Evolutionary conservation across 768 basidiomycete genomes (phyloP), one percentile per base, ranked within the genome.

Genomic region (Leccinum subtestaceum): DNA sequence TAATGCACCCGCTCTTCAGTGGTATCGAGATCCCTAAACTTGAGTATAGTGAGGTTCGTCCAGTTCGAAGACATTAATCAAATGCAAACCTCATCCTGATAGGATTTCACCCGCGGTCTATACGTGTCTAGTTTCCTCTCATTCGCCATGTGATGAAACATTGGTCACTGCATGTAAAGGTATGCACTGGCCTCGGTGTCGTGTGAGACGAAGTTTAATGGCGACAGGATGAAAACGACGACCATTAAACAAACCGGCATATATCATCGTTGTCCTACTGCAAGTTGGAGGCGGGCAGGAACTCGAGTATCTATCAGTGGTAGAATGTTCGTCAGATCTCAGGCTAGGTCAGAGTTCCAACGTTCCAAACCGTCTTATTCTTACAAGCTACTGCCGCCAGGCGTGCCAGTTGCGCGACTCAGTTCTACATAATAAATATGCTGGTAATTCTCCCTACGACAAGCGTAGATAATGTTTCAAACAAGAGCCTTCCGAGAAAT

Each of bases 401-500:
- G 36, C 17, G 8, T 40, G 40, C 40, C 40, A n/a, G n/a, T 40
- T 9, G 43, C 19, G 10, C 43, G 19, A 45, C 19, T 19, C 40
- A 19, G n/a, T 43, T n/a, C 3, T 43, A 43, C 40, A 19, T 45
- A 6, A 19, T 45, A 45, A 19, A 52, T 19, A 48, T 6, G n/a
- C 9, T 17, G 10, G 19, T n/a, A 13, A n/a, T 19, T 34, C 2
- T 53, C 3, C 43, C 62, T 72, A 74, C n/a, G 13, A 4, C 49
- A 72, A 36, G 5, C 71, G 72, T 65, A 72, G 60, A 29, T 65
- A 72, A 2, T 72, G 62, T 27, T 60, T 69, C 34, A 72, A 54
- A 47, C 71, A 72, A 17, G 71, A 72, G 56, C 72, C 71, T 46
- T 60, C 54, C 10, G 69, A 47, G 40, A 67, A 72, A 47, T 72